Evolutionary conservation across 345 rosid genomes (phyloP).

Genomic region (Citrus glauca): DNA sequence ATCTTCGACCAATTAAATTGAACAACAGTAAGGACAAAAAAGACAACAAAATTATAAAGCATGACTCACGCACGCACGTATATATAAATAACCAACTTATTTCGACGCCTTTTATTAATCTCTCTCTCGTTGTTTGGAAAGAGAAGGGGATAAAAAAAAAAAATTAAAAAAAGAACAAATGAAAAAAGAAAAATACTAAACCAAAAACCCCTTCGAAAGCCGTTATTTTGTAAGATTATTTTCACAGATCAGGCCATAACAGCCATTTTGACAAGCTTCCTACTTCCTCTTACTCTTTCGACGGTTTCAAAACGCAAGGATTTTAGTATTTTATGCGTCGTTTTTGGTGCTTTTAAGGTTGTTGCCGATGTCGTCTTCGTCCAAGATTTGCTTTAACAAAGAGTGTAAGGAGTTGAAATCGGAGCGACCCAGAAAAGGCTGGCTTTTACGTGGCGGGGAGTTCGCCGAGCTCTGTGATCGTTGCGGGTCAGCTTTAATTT

Average conservation of each 20-base stretch:
- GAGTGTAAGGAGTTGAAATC: conserved; percentile 63
- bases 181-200: not conserved
- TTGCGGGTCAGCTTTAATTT: conserved; percentile 66
- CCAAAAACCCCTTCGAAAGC: conserved; percentile 3
- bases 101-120: not conserved
- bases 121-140: not conserved
- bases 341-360: not conserved
- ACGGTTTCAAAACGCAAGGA: not conserved
- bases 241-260: not conserved
- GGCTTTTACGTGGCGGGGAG: conserved; percentile 85
- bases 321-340: not conserved
- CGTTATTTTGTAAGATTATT: conserved; percentile 1
- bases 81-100: not conserved
- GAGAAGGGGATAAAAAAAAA: not conserved
- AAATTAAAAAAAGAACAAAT: too few species aligned
- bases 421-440: conserved; percentile 60
- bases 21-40: not conserved
- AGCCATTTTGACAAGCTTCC: not conserved
- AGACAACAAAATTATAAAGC: not conserved
- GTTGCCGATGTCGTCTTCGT: conserved; percentile 28
- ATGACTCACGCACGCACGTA: not conserved
- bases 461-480: conserved; percentile 89
- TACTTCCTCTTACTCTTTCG: not conserved
- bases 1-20: not conserved
- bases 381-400: conserved; percentile 67